phyloP scores from a whole-genome alignment of 1,139 yeast genomes.

The Taphrina communis region DNA sequence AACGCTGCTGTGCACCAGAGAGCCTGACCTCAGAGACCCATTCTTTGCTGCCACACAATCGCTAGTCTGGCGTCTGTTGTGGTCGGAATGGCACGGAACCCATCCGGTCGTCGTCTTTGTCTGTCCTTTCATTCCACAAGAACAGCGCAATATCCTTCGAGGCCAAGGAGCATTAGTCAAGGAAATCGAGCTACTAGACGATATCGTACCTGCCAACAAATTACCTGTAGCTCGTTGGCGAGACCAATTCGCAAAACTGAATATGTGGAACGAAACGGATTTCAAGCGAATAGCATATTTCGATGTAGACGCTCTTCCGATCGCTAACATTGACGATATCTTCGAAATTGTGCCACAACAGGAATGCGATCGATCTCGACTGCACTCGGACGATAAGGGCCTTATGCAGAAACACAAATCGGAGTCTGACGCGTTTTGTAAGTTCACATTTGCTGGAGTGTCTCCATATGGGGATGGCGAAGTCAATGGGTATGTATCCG shows the following conservation, averaged over 20 bases:
- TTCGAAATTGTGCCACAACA: constrained; percentile 50
- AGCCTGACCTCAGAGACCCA: constrained; percentile 26
- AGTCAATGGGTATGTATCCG: constrained; percentile 21
- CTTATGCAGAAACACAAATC: neutral
- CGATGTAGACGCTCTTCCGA: constrained; percentile 81
- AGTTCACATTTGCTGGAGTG: constrained; percentile 22
- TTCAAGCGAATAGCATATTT: constrained; percentile 71
- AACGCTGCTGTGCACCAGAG: constrained; percentile 30
- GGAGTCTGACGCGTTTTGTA: constrained; percentile 6
- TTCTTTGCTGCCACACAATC: constrained; percentile 33
- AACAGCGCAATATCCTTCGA: constrained; percentile 31
- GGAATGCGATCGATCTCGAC: constrained; percentile 3
- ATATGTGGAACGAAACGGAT: constrained; percentile 66
- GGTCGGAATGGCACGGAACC: constrained; percentile 19
- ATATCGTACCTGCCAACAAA: constrained; percentile 13
- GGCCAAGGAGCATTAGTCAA: constrained; percentile 37
- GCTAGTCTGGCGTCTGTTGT: constrained; percentile 32
- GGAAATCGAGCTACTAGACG: constrained; percentile 32
- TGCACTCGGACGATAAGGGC: constrained; percentile 7
- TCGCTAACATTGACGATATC: constrained; percentile 56
- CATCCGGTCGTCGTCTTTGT: constrained; percentile 33
- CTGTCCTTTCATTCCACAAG: constrained; percentile 16
- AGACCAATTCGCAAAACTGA: constrained; percentile 47
- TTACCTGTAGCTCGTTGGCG: constrained; percentile 29
- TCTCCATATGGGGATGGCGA: constrained; percentile 27